Percentiles rank a stretch among this genome's conserved stretches.
phyloP scores from a whole-genome alignment of 305 asterid genomes.

The Solanum hybrid region DNA sequence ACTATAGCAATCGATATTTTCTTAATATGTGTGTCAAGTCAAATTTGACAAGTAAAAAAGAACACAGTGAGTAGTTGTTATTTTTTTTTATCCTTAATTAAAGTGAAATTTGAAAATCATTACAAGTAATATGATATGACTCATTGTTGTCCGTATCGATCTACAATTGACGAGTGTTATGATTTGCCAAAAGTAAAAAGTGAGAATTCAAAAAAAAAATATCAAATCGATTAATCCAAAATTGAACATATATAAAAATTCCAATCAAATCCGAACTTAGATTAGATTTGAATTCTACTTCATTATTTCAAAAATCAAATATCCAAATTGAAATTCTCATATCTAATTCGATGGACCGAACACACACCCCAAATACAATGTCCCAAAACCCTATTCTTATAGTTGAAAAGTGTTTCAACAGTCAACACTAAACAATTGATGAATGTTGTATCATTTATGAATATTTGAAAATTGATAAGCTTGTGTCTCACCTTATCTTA shows the following conservation, averaged over 20 bases:
- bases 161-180: not conserved
- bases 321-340: not conserved
- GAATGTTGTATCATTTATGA: not conserved
- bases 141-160: not conserved
- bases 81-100: not conserved
- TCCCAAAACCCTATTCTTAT: not conserved
- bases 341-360: not conserved
- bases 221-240: not conserved
- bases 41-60: not conserved
- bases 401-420: not conserved
- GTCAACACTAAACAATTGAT: not conserved
- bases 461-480: not conserved
- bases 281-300: no score
- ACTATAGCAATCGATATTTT: not conserved
- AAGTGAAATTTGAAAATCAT: not conserved
- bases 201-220: no score
- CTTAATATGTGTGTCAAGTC: no score
- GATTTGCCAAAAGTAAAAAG: not conserved
- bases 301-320: not conserved
- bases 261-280: not conserved
- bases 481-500: not conserved
- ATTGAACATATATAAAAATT: no score
- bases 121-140: not conserved
- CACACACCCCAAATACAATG: not conserved
- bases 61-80: fast-evolving